Conservation (phyloP, 75 land plant genomes). For the Larix kaempferi region DNA sequence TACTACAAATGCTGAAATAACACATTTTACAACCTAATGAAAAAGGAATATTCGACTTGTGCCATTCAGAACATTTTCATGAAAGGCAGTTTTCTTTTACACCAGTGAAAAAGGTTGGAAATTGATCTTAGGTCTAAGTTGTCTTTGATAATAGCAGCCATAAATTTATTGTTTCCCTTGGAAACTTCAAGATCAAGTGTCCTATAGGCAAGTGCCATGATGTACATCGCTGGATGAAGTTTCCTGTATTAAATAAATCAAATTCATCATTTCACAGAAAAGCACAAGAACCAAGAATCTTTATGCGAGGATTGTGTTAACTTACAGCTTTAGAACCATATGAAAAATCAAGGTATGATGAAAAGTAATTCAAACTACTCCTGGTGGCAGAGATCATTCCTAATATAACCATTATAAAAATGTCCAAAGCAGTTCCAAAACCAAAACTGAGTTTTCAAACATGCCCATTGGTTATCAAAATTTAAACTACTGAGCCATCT, state of each 20-base stretch:
- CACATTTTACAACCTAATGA: background rate
- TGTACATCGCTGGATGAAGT: conserved; percentile 89
- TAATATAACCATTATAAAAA: background rate
- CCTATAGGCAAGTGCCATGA: conserved; percentile 82
- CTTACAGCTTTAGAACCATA: background rate
- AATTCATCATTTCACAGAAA: background rate
- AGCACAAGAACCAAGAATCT: background rate
- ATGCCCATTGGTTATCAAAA: background rate
- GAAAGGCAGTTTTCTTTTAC: conserved; percentile 7
- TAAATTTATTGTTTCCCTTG: conserved; percentile 27
- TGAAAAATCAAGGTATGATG: background rate
- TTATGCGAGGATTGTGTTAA: background rate
- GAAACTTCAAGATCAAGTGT: conserved; percentile 78
- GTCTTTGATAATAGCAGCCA: background rate
- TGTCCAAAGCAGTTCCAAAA: background rate
- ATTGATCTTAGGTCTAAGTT: conserved; percentile 6
- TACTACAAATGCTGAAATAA: background rate
- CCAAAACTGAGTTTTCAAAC: background rate
- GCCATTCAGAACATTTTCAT: background rate
- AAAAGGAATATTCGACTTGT: background rate
- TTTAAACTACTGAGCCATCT: background rate
- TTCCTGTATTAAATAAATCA: conserved; percentile 31
- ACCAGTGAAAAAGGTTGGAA: conserved; percentile 8
- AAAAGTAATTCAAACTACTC: background rate
- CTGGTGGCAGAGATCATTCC: background rate